Percentiles rank a stretch among this genome's conserved stretches.
phyloP scores from a whole-genome alignment of 768 basidiomycete species.

The Mycena metata region DNA sequence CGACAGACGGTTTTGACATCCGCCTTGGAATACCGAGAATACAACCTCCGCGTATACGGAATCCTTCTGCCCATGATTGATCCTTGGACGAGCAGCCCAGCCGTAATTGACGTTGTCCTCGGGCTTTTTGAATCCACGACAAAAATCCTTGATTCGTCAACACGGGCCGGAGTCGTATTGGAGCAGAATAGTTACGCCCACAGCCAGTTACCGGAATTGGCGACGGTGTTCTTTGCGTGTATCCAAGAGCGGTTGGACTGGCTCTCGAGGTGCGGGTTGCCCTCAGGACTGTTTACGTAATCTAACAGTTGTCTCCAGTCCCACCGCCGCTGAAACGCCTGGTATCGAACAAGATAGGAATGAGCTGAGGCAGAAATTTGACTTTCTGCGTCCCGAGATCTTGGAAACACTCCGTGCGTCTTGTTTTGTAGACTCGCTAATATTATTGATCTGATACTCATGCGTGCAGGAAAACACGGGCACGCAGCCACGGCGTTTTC shows the following conservation, averaged over 20 bases:
- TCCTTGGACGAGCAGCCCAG: constrained; percentile 86
- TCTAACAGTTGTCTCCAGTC: constrained; percentile 47
- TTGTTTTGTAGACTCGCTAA: not conserved
- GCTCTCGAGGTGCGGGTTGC: constrained; percentile 62
- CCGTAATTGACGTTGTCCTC: constrained; percentile 76
- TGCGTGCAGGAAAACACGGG: constrained; percentile 70
- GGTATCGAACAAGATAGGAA: constrained; percentile 68
- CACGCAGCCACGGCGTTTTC: constrained; percentile 79
- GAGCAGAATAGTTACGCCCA: constrained; percentile 54
- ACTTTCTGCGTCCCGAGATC: constrained; percentile 78
- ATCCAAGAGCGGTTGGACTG: constrained; percentile 78
- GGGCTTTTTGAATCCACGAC: constrained; percentile 80
- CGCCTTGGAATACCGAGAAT: constrained; percentile 80
- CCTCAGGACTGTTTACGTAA: not conserved
- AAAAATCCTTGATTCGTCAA: constrained; percentile 57
- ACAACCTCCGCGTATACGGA: constrained; percentile 82
- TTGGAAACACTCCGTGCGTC: constrained; percentile 84
- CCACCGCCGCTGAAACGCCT: constrained; percentile 60
- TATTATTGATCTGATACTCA: constrained; percentile 11
- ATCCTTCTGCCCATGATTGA: constrained; percentile 76
- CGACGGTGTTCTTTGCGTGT: constrained; percentile 72
- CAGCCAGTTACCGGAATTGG: constrained; percentile 75
- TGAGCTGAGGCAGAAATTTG: constrained; percentile 76
- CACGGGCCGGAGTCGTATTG: constrained; percentile 44
- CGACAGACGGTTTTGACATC: constrained; percentile 78